Base-by-base conservation (phyloP, 345 rosid species). In the Populus deltoides region DNA sequence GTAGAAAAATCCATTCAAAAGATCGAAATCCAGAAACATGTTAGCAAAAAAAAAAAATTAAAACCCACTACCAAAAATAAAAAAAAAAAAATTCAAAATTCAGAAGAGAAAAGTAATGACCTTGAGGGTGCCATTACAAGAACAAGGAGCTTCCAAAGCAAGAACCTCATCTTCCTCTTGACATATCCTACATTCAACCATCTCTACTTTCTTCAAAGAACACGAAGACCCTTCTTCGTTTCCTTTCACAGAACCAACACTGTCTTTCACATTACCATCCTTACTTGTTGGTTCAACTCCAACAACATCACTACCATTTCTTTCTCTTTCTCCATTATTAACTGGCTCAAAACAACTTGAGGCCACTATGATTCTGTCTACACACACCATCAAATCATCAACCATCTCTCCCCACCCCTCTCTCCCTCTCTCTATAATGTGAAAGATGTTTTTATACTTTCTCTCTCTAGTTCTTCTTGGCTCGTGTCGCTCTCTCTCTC, bases 61-160 rank as follows among this genome's bases (percentile, higher is more conserved):
- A 41, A 51, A 33, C 74, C 62, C 68, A 24, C 24, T 16, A 59
- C 5, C 61, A 8, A 6, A 55, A 11, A 24, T 9, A 6, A 31
- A 51, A 8, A 51, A 29, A 35, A 75, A 18, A n/a, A 36, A 53
- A 22, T 43, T 35, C 7, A 22, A 45, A 76, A 68, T 15, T 27
- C 53, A 63, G 65, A 66, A 72, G 12, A 72, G 22, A 41, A 57
- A 78, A 79, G 76, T 9, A 20, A 25, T 71, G 80, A 90, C 92
- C 93, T 90, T 90, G 79, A 90, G 89, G 71, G 88, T 87, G 80
- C 93, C 93, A 78, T 81, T 86, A 33, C 93, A 90, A 71, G 90
- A 87, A 79, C 92, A 90, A 67, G 93, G 93, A 85, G 88, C 82
- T 73, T 90, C 93, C 92, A 88, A 78, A 22, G 80, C 78, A 39